A percentile compares a stretch with the other conserved stretches of the same genome.
These are phyloP conservation scores for Phaffomyces opuntiae DNA, from an alignment of 805 yeast genomes.

Conservation along the genomic window DNA sequence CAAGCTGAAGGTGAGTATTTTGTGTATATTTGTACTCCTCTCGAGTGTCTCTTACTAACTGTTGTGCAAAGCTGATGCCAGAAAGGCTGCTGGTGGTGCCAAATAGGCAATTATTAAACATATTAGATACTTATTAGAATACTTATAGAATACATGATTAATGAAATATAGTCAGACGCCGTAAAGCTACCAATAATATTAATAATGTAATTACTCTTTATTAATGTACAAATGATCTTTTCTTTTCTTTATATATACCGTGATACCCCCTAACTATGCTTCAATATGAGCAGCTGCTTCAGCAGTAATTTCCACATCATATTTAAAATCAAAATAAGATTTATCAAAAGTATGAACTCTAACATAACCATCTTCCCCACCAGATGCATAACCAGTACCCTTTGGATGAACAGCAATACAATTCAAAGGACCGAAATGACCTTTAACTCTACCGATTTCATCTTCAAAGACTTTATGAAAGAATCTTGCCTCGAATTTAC, in stretches of 20 bases:
- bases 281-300: conserved; percentile 28
- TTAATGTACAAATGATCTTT: conserved; percentile 1
- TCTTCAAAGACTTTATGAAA: conserved; percentile 93
- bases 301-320: conserved; percentile 84
- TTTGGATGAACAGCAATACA: conserved; percentile 90
- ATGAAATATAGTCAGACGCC: neutral
- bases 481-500: conserved; percentile 94
- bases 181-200: too few relatives aligned
- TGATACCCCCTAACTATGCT: neutral
- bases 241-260: neutral
- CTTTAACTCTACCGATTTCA: conserved; percentile 94
- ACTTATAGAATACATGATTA: neutral
- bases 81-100: conserved; percentile 30
- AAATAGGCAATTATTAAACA: neutral
- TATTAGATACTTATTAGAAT: neutral
- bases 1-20: conserved; percentile 67
- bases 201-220: neutral
- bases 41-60: conserved; percentile 4
- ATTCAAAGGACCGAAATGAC: conserved; percentile 98
- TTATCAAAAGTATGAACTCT: conserved; percentile 93
- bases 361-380: conserved; percentile 97
- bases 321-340: conserved; percentile 85
- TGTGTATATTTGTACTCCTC: neutral
- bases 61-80: conserved; percentile 39
- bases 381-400: conserved; percentile 91